Conservation (phyloP, 139 green algal species). For the Pseudopediastrum boryanum region DNA sequence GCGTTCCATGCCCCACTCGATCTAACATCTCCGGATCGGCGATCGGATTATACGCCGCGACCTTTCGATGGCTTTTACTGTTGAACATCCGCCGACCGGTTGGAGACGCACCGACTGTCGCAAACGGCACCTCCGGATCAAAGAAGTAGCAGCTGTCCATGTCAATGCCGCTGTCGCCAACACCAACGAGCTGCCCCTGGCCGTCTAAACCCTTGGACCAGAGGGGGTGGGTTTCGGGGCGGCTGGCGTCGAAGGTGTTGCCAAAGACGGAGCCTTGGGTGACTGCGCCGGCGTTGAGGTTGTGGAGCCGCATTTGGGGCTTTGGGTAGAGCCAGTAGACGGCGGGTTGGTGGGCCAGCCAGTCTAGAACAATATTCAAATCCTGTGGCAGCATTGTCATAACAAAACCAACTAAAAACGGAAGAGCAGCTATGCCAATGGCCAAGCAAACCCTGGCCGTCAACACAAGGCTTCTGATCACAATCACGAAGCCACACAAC, state of each 20-base stretch:
- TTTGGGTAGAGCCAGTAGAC: constrained; percentile 49
- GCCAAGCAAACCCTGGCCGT: too few relatives aligned
- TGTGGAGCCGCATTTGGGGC: constrained; percentile 44
- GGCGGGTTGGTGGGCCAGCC: constrained; percentile 46
- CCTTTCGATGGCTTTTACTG: constrained; percentile 78
- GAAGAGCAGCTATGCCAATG: too few relatives aligned
- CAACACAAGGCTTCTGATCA: too few relatives aligned
- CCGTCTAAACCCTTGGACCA: constrained; percentile 81
- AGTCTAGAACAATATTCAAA: constrained; percentile 34
- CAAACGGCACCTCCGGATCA: constrained; percentile 50
- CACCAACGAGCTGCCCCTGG: constrained; percentile 78
- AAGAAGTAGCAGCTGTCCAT: constrained; percentile 84
- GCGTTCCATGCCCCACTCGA: constrained; percentile 87
- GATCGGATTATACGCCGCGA: constrained; percentile 55
- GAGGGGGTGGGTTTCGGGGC: constrained; percentile 56
- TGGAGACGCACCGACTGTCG: background rate
- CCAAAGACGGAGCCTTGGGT: constrained; percentile 42
- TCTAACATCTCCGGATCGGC: constrained; percentile 52
- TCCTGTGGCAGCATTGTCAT: constrained; percentile 39
- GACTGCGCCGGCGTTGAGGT: constrained; percentile 60
- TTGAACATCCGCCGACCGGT: constrained; percentile 43
- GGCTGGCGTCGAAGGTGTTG: background rate
- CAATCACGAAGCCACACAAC: too few relatives aligned
- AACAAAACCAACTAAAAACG: too few relatives aligned
- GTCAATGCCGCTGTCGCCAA: constrained; percentile 90